phyloP scores from a whole-genome alignment of 2,329 filamentous ascomycete genomes.

The Zymoseptoria ardabiliae region DNA sequence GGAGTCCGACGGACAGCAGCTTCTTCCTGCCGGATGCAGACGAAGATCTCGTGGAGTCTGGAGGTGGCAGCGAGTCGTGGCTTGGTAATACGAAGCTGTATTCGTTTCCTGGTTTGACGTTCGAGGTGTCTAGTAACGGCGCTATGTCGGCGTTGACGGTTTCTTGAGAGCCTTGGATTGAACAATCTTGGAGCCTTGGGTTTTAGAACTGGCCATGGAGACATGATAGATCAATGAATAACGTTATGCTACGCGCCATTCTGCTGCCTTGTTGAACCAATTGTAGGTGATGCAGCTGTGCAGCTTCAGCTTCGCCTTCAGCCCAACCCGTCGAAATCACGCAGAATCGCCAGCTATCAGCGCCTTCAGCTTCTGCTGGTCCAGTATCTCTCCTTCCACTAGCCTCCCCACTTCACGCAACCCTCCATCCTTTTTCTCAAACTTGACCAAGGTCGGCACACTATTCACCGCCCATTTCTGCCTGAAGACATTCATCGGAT shows the following conservation, averaged over 20 bases:
- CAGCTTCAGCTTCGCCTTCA: neutral
- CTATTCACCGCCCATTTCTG: slow-evolving; percentile 9
- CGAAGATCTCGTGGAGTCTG: slow-evolving; percentile 36
- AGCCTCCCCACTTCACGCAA: slow-evolving; percentile 13
- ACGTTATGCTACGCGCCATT: neutral
- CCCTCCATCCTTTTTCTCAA: slow-evolving; percentile 3
- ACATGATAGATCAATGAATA: neutral
- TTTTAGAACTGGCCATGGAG: neutral
- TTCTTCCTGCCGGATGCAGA: slow-evolving; percentile 30
- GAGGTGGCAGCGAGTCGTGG: slow-evolving; percentile 43
- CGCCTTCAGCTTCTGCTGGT: slow-evolving; percentile 6
- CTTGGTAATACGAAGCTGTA: slow-evolving; percentile 75
- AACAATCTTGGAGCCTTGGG: too few relatives aligned
- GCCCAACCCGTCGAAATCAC: neutral
- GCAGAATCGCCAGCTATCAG: slow-evolving; percentile 3
- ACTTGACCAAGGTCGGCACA: slow-evolving; percentile 12
- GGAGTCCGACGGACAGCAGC: slow-evolving; percentile 25
- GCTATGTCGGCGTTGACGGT: slow-evolving; percentile 76
- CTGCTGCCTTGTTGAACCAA: neutral
- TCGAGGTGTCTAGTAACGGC: slow-evolving; percentile 91
- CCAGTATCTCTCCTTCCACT: slow-evolving; percentile 17
- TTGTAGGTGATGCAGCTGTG: neutral
- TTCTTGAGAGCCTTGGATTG: slow-evolving; percentile 10
- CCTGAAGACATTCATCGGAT: slow-evolving; percentile 7
- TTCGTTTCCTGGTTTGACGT: slow-evolving; percentile 87